These are phyloP conservation scores for Pouteria glomerata DNA, from an alignment of 148 eudicot genomes.

Conservation along the genomic window DNA sequence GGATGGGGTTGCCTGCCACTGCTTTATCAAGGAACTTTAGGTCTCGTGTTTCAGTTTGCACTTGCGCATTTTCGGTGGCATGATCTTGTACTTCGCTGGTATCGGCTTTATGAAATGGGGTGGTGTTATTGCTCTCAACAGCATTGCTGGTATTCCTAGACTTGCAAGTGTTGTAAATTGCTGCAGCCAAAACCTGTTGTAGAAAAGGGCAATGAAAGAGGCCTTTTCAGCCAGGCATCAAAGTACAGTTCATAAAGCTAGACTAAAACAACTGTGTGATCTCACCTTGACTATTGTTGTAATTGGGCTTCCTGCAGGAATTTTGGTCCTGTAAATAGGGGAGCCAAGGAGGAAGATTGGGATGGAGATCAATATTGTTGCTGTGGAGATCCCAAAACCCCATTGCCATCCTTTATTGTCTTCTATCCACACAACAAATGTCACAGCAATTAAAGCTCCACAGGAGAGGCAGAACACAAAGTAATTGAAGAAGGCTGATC, in stretches of 20 bases:
- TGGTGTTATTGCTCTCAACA: slow-evolving; percentile 29
- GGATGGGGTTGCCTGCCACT: slow-evolving; percentile 24
- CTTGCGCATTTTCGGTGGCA: slow-evolving; percentile 10
- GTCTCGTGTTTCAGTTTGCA: slow-evolving; percentile 21
- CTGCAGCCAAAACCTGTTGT: slow-evolving; percentile 61
- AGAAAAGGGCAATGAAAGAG: background rate
- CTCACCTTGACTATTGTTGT: slow-evolving; percentile 70
- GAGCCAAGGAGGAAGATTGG: slow-evolving; percentile 31
- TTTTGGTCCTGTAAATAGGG: slow-evolving; percentile 28
- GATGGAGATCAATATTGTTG: slow-evolving; percentile 26
- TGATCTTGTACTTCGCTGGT: slow-evolving; percentile 17
- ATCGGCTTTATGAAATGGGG: slow-evolving; percentile 10
- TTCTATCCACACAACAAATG: slow-evolving; percentile 86
- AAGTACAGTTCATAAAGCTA: background rate
- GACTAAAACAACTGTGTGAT: background rate
- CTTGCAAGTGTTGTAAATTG: slow-evolving; percentile 32
- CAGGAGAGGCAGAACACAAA: slow-evolving; percentile 75
- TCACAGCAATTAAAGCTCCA: slow-evolving; percentile 84
- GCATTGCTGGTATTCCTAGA: slow-evolving; percentile 33
- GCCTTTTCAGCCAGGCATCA: background rate
- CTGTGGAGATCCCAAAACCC: slow-evolving; percentile 60
- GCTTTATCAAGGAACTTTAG: slow-evolving; percentile 46
- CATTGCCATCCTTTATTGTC: slow-evolving; percentile 92
- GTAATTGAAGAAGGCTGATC: slow-evolving; percentile 82
- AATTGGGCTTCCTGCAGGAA: slow-evolving; percentile 69